Conservation (phyloP, 1,284 basidiomycete species). For the Mycosarcoma mackinlayi region DNA sequence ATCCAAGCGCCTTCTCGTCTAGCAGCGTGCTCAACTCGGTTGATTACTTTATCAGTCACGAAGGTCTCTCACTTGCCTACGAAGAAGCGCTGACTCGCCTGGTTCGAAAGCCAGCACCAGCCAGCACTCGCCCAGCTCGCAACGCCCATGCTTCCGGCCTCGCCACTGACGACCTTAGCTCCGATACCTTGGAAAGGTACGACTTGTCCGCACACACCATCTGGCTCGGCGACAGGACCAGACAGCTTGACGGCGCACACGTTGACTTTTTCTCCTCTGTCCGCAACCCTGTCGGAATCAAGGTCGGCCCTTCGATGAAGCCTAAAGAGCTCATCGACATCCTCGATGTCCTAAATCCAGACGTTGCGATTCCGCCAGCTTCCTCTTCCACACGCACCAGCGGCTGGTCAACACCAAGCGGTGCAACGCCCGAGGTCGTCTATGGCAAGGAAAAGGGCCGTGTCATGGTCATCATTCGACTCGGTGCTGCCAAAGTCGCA, state of each 20-base stretch:
- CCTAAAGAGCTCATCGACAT: conserved; percentile 82
- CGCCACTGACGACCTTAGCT: conserved; percentile 33
- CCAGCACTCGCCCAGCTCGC: conserved; percentile 26
- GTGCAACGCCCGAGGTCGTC: conserved; percentile 13
- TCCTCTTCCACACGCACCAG: conserved; percentile 13
- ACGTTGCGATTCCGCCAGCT: conserved; percentile 68
- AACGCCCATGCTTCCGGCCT: conserved; percentile 32
- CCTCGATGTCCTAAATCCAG: conserved; percentile 82
- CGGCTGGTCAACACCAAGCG: conserved; percentile 28
- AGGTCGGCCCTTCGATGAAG: conserved; percentile 90
- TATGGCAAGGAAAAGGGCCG: conserved; percentile 77
- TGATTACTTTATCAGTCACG: conserved; percentile 94
- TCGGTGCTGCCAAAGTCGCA: conserved; percentile 82
- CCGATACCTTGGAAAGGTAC: conserved; percentile 71
- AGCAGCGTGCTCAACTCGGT: conserved; percentile 84
- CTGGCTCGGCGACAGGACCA: conserved; percentile 97
- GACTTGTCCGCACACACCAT: conserved; percentile 92
- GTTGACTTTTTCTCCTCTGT: conserved; percentile 84
- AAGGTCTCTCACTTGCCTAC: conserved; percentile 91
- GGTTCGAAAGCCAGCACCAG: conserved; percentile 39
- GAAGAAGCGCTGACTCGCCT: conserved; percentile 88
- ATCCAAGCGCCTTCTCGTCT: conserved; percentile 71
- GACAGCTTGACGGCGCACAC: conserved; percentile 90
- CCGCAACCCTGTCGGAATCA: conserved; percentile 94
- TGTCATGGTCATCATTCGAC: conserved; percentile 90